Percentiles rank a stretch among this genome's conserved stretches.
These are phyloP conservation scores for Aquanectria penicillioides DNA, from an alignment of 2,329 filamentous ascomycete genomes.

Conservation along the genomic window DNA sequence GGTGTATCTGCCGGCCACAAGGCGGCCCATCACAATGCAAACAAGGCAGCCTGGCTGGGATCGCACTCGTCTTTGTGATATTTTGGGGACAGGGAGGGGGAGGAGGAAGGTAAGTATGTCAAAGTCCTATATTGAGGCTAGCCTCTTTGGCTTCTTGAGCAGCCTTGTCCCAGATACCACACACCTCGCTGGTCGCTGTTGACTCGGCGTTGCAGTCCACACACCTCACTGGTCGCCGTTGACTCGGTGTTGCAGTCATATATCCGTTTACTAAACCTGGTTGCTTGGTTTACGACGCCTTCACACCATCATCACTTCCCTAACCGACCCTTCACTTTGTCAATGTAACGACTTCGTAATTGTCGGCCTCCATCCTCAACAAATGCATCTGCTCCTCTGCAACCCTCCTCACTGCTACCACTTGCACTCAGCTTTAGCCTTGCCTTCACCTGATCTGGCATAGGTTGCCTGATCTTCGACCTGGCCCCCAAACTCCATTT, in stretches of 20 bases:
- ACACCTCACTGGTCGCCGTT: too few species aligned
- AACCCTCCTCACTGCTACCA: background rate
- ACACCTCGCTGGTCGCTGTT: too few species aligned
- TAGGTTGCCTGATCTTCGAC: background rate
- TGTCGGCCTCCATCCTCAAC: background rate
- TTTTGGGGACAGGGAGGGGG: too few species aligned
- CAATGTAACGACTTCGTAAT: background rate
- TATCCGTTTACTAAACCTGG: too few species aligned
- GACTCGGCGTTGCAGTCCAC: too few species aligned
- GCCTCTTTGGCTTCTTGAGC: background rate
- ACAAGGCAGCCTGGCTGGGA: background rate
- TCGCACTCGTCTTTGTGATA: background rate
- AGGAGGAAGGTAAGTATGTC: too few species aligned
- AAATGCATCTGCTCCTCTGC: background rate
- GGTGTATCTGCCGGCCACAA: background rate
- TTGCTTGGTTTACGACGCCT: background rate
- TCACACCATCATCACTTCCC: background rate
- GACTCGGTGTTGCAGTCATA: too few species aligned
- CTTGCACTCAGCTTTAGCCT: background rate
- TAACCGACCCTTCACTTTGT: background rate
- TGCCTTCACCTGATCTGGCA: background rate
- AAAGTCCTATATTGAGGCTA: too few species aligned
- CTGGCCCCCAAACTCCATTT: slow-evolving; percentile 3
- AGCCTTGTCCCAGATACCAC: background rate
- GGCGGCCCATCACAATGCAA: background rate